Percentiles rank a stretch among this genome's conserved stretches.
phyloP scores from a whole-genome alignment of 2,329 filamentous ascomycete genomes.

The Emmonsiellopsis sp. region DNA sequence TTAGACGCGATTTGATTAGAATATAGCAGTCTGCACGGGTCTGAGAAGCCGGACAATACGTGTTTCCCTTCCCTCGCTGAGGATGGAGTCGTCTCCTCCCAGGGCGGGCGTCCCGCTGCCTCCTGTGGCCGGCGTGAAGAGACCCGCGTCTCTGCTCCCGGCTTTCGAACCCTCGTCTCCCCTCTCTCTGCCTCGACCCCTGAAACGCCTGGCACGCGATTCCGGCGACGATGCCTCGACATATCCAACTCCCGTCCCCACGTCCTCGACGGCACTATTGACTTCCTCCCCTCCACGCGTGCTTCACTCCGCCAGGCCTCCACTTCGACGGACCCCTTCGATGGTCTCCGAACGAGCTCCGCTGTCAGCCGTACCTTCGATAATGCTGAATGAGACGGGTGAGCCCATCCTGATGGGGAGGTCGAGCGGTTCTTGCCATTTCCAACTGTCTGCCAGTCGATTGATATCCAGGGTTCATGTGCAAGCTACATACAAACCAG shows the following conservation, averaged over 20 bases:
- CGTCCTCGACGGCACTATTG: constrained; percentile 84
- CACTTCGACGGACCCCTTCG: constrained; percentile 54
- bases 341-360: constrained; percentile 70
- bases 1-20: constrained; percentile 4
- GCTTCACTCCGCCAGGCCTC: constrained; percentile 37
- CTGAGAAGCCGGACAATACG: not conserved
- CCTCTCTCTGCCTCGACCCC: constrained; percentile 38
- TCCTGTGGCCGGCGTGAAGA: constrained; percentile 34
- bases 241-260: constrained; percentile 90
- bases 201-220: constrained; percentile 39
- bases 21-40: not conserved
- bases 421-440: constrained; percentile 91
- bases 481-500: constrained; percentile 71
- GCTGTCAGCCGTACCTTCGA: constrained; percentile 69
- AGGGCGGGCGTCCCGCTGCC: constrained; percentile 25
- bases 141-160: constrained; percentile 39
- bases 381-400: constrained; percentile 73
- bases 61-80: constrained; percentile 11
- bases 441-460: constrained; percentile 84
- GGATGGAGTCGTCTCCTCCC: constrained; percentile 33
- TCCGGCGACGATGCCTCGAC: constrained; percentile 41
- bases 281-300: constrained; percentile 70
- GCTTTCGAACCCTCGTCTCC: constrained; percentile 44
- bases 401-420: constrained; percentile 80
- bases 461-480: constrained; percentile 91